phyloP scores from a whole-genome alignment of 495 filamentous ascomycete species.

The Platismatia glauca region DNA sequence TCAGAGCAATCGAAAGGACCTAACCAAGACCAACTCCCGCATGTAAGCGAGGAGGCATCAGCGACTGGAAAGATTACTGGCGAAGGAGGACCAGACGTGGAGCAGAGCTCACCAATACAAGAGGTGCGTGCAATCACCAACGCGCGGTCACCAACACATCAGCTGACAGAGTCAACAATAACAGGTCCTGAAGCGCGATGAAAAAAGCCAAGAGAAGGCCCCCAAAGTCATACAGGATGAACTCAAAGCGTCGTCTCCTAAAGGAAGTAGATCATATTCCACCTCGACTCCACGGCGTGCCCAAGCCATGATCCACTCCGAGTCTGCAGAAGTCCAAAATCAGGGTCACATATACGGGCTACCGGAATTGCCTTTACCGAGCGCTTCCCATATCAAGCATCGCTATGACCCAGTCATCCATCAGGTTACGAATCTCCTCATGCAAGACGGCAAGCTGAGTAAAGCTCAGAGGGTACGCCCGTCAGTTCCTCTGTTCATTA shows the following conservation, averaged over 20 bases:
- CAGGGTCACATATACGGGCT: conserved; percentile 65
- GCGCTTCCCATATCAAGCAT: conserved; percentile 48
- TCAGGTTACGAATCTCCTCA: conserved; percentile 82
- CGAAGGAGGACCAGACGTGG: conserved; percentile 46
- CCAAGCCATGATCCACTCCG: conserved; percentile 34
- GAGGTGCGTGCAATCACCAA: conserved; percentile 41
- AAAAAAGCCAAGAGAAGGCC: conserved; percentile 51
- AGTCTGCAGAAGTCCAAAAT: conserved; percentile 27
- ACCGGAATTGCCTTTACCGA: conserved; percentile 54
- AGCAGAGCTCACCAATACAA: conserved; percentile 55
- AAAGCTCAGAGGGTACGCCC: conserved; percentile 67
- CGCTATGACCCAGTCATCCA: conserved; percentile 74
- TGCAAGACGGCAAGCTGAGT: conserved; percentile 79
- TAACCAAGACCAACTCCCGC: conserved; percentile 46
- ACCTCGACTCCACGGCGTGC: conserved; percentile 38
- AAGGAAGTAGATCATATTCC: conserved; percentile 49
- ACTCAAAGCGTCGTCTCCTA: conserved; percentile 31
- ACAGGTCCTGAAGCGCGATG: conserved; percentile 61
- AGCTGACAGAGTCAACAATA: conserved; percentile 13
- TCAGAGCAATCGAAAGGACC: conserved; percentile 34
- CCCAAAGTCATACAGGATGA: conserved; percentile 61
- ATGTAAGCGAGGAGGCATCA: conserved; percentile 58
- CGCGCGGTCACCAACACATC: conserved; percentile 6
- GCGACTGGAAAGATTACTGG: conserved; percentile 48
- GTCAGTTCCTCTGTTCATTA: conserved; percentile 21